Evolutionary conservation across 78 protist genomes (phyloP).

Genomic region (Dictyostelium intermedium): DNA sequence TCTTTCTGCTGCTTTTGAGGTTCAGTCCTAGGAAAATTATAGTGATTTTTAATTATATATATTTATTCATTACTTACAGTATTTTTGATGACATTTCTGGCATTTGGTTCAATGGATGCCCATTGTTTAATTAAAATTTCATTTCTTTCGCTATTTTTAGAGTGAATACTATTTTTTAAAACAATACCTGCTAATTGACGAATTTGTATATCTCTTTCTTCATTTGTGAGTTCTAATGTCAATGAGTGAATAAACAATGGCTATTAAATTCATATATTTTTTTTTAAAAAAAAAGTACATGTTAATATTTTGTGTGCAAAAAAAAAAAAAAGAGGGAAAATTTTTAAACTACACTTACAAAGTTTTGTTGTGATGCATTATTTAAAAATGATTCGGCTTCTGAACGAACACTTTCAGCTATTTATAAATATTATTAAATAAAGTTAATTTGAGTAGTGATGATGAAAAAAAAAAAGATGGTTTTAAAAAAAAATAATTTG

Average conservation of each 20-base stretch:
- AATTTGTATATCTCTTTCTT: neutral
- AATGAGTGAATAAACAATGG: slow-evolving; percentile 24
- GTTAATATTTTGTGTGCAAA: neutral
- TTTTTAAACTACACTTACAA: neutral
- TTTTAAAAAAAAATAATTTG: neutral
- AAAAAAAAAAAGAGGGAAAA: neutral
- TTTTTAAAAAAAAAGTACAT: no score
- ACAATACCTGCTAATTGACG: slow-evolving; percentile 74
- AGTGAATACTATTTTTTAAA: slow-evolving; percentile 32
- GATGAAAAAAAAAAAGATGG: neutral
- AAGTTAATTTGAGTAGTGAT: neutral
- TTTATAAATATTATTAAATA: neutral
- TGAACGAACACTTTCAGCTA: neutral
- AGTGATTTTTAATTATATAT: no score
- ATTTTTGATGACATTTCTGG: slow-evolving; percentile 4
- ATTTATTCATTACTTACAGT: neutral
- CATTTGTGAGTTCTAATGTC: slow-evolving; percentile 14
- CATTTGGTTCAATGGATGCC: slow-evolving; percentile 4
- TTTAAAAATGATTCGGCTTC: neutral
- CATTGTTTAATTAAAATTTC: slow-evolving; percentile 11
- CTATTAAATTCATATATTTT: neutral
- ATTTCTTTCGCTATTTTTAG: slow-evolving; percentile 16
- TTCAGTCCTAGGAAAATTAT: no score
- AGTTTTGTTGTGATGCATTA: neutral
- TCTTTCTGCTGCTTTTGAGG: no score